Evolutionary conservation across 192 early-diverging fungal species (phyloP).

Genomic region (Umbelopsis sp.): DNA sequence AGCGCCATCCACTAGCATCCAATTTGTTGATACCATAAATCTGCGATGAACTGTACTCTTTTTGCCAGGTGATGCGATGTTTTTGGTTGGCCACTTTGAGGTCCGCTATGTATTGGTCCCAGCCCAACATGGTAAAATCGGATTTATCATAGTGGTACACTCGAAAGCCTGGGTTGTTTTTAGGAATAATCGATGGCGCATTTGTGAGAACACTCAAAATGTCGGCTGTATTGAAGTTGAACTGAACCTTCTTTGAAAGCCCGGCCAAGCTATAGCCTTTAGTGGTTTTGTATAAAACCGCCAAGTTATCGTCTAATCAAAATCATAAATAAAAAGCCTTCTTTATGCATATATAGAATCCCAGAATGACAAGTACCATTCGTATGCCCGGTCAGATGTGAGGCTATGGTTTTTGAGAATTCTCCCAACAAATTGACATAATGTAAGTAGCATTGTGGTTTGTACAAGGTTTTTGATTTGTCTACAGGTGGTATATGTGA

Average conservation of each 20-base stretch:
- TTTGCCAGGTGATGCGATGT: conserved; percentile 12
- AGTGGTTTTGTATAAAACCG: conserved; percentile 21
- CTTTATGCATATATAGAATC: no score
- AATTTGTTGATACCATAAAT: conserved; percentile 22
- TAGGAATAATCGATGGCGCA: conserved; percentile 41
- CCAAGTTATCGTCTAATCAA: conserved; percentile 23
- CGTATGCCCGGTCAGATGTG: conserved; percentile 44
- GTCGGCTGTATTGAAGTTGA: not conserved
- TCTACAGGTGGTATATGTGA: conserved; percentile 37
- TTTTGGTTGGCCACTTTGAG: conserved; percentile 24
- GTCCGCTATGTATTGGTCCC: conserved; percentile 33
- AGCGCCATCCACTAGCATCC: conserved; percentile 12
- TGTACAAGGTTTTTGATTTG: conserved; percentile 21
- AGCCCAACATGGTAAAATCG: conserved; percentile 25
- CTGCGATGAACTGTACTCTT: conserved; percentile 33
- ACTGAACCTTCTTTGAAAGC: not conserved
- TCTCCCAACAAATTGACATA: conserved; percentile 38
- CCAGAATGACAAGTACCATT: conserved; percentile 32
- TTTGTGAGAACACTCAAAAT: conserved; percentile 32
- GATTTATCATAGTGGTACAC: conserved; percentile 35
- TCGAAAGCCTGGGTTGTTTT: conserved; percentile 40
- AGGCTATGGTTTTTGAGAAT: conserved; percentile 33
- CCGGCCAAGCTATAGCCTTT: conserved; percentile 10
- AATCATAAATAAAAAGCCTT: conserved; percentile 3
- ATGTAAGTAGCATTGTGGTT: conserved; percentile 18